phyloP scores from a whole-genome alignment of 192 early-diverging fungal genomes.

The Nowakowskiella sp. region DNA sequence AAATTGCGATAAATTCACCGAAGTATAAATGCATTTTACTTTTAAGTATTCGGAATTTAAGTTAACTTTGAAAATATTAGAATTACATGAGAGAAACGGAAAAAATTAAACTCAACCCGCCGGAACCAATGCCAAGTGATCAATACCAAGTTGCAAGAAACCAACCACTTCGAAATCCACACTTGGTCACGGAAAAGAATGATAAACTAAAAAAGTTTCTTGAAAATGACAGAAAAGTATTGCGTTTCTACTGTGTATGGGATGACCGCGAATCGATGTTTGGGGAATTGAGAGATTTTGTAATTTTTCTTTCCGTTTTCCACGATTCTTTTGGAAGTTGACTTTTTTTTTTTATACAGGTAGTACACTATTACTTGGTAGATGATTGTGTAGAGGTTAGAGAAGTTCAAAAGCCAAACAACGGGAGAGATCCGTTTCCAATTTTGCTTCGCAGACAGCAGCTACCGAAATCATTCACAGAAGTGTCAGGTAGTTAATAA shows the following conservation, averaged over 20 bases:
- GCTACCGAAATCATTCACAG: constrained; percentile 47
- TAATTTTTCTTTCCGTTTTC: constrained; percentile 12
- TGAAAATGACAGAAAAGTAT: constrained; percentile 52
- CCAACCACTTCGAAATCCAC: constrained; percentile 29
- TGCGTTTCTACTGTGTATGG: constrained; percentile 60
- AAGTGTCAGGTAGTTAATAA: constrained; percentile 32
- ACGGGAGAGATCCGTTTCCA: constrained; percentile 52
- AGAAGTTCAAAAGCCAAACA: constrained; percentile 53
- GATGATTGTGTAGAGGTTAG: constrained; percentile 59
- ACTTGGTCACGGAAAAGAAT: constrained; percentile 10
- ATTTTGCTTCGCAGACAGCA: constrained; percentile 49
- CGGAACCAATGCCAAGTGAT: constrained; percentile 47
- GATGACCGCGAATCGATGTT: constrained; percentile 52
- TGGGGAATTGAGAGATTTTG: constrained; percentile 56
- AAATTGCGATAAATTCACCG: constrained; percentile 52
- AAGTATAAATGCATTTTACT: constrained; percentile 20
- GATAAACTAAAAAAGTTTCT: constrained; percentile 54
- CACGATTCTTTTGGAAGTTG: background rate
- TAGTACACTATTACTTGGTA: constrained; percentile 56
- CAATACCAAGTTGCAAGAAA: constrained; percentile 37
- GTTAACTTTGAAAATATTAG: constrained; percentile 15
- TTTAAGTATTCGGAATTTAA: background rate
- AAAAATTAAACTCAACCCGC: constrained; percentile 36
- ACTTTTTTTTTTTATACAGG: constrained; percentile 12
- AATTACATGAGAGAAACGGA: constrained; percentile 47